Conservation (phyloP, 148 eudicot species). For the Rhododendron williamsianum region DNA sequence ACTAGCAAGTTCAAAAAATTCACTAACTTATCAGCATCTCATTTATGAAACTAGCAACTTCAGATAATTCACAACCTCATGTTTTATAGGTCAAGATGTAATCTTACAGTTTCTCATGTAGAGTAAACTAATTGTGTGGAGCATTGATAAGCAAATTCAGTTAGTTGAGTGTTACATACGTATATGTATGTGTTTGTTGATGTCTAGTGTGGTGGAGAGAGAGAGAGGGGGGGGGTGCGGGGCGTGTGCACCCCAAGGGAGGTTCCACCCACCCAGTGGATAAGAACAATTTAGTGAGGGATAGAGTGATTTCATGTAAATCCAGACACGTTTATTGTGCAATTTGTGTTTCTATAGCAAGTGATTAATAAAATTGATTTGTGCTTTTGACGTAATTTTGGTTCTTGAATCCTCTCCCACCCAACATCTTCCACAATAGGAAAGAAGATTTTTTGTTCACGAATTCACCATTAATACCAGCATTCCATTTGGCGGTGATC, state of each 20-base stretch:
- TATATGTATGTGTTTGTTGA: too few relatives aligned
- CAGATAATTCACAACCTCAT: background rate
- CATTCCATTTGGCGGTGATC: background rate
- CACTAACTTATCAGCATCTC: background rate
- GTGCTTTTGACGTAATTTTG: background rate
- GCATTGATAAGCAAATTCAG: background rate
- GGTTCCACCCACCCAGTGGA: background rate
- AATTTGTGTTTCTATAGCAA: background rate
- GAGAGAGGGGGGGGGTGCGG: too few relatives aligned
- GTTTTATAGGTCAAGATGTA: background rate
- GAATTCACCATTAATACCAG: background rate
- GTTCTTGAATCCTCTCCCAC: background rate
- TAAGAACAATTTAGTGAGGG: too few relatives aligned
- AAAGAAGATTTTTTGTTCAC: background rate
- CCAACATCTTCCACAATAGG: background rate
- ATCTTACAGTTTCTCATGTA: background rate
- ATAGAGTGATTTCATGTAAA: background rate
- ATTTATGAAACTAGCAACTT: background rate
- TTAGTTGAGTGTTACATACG: background rate
- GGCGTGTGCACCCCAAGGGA: too few relatives aligned
- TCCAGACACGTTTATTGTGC: background rate
- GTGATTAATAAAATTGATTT: background rate
- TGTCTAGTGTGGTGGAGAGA: too few relatives aligned
- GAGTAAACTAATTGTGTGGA: background rate
- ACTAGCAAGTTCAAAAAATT: background rate